A percentile compares a stretch with the other conserved stretches of the same genome.
Conservation (phyloP, 1,284 basidiomycete species). For the Leccinum angustisporum region DNA sequence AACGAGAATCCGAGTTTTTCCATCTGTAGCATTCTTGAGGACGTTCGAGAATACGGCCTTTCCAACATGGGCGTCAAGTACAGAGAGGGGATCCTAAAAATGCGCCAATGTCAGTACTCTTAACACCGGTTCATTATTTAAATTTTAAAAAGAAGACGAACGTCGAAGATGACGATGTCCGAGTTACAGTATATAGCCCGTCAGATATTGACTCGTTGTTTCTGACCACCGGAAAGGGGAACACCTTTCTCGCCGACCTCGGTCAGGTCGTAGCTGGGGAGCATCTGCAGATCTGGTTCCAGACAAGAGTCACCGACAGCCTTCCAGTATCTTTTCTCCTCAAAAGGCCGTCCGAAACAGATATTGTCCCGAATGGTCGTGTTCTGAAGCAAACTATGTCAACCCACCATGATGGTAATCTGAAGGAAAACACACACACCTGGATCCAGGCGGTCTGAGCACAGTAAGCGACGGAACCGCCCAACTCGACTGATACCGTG, state of each 20-base stretch:
- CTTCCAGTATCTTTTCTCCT: conserved; percentile 65
- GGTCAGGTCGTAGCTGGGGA: conserved; percentile 74
- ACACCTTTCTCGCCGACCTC: conserved; percentile 94
- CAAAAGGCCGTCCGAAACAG: conserved; percentile 65
- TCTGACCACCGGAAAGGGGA: conserved; percentile 81
- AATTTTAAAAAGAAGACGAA: conserved; percentile 23
- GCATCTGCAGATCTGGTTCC: conserved; percentile 61
- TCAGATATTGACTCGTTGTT: conserved; percentile 75
- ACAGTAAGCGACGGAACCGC: conserved; percentile 78
- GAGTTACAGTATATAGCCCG: conserved; percentile 84
- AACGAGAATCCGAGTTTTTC: conserved; percentile 82
- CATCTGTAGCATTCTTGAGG: conserved; percentile 51
- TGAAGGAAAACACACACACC: conserved; percentile 38
- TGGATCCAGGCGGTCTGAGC: conserved; percentile 90
- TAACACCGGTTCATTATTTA: conserved; percentile 40
- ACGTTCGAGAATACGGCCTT: conserved; percentile 86
- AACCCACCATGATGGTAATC: background rate
- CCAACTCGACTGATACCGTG: conserved; percentile 74
- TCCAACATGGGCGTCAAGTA: conserved; percentile 86
- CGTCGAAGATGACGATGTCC: conserved; percentile 84
- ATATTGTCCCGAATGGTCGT: conserved; percentile 81
- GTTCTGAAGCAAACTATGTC: conserved; percentile 43
- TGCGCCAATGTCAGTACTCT: background rate
- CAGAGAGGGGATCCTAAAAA: conserved; percentile 67
- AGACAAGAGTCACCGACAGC: conserved; percentile 62